Conservation (phyloP, 306 rosid genomes). For the Gastrolobium bilobum region DNA sequence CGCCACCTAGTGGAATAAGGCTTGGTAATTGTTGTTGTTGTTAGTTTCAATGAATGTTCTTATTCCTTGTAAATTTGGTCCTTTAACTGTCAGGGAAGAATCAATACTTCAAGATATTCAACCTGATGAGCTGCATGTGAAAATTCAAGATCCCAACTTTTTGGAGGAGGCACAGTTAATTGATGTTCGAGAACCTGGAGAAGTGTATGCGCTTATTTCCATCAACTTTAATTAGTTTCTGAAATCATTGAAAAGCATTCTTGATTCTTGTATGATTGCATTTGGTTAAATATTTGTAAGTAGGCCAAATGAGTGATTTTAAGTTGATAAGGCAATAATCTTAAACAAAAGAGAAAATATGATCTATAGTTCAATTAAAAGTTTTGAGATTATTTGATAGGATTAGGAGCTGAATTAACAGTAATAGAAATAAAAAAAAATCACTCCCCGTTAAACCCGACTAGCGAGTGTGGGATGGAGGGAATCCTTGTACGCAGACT, state of each 20-base stretch:
- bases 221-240: slow-evolving; percentile 28
- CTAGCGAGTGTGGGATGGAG: too few species aligned
- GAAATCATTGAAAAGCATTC: slow-evolving; percentile 27
- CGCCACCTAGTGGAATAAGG: not conserved
- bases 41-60: slow-evolving; percentile 41
- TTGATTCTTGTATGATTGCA: not conserved
- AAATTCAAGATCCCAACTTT: slow-evolving; percentile 80
- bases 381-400: not conserved
- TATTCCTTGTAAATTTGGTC: slow-evolving; percentile 37
- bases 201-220: slow-evolving; percentile 74
- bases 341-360: slow-evolving; percentile 4
- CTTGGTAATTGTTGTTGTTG: not conserved
- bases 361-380: slow-evolving; percentile 2
- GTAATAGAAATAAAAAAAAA: too few species aligned
- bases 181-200: slow-evolving; percentile 94
- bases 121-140: slow-evolving; percentile 74
- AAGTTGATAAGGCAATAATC: slow-evolving; percentile 29
- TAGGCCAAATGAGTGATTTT: slow-evolving; percentile 14
- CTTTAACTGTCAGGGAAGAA: slow-evolving; percentile 71
- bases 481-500: too few species aligned
- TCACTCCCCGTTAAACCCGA: too few species aligned
- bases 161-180: slow-evolving; percentile 81
- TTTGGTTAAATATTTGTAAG: slow-evolving; percentile 22
- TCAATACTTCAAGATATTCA: slow-evolving; percentile 77
- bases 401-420: too few species aligned